Evolutionary conservation across 2,329 filamentous ascomycete species (phyloP).

Genomic region (Microcyclosporella mali): DNA sequence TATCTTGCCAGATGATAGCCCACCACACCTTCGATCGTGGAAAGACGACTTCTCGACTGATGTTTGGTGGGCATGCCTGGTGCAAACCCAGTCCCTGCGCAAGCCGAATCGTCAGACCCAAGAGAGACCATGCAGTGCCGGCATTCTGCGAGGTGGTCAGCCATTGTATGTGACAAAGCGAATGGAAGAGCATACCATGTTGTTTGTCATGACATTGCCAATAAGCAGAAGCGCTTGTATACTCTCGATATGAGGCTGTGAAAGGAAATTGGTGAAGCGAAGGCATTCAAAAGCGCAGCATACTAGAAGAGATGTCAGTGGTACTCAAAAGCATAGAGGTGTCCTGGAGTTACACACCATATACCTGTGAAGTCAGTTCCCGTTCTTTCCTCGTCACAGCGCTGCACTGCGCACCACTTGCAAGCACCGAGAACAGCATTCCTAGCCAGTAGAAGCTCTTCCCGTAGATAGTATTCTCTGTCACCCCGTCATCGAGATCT

Average conservation of each 20-base stretch:
- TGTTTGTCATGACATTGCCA: constrained; percentile 45
- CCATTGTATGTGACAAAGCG: too few relatives aligned
- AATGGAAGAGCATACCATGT: constrained; percentile 23
- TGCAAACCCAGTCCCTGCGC: constrained; percentile 57
- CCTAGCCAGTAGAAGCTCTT: constrained; percentile 54
- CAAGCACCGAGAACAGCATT: constrained; percentile 56
- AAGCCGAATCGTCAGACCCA: constrained; percentile 55
- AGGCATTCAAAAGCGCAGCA: constrained; percentile 61
- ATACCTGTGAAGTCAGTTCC: constrained; percentile 59
- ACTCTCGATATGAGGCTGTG: constrained; percentile 54
- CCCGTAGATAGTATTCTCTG: constrained; percentile 52
- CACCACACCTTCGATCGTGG: constrained; percentile 42
- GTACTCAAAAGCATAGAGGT: neutral
- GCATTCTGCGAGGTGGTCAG: constrained; percentile 46
- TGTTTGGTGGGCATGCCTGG: constrained; percentile 50
- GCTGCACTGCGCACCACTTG: constrained; percentile 57
- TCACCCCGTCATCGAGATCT: constrained; percentile 39
- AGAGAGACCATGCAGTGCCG: constrained; percentile 56
- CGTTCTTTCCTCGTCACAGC: constrained; percentile 53
- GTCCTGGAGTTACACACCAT: constrained; percentile 39
- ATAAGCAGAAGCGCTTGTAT: constrained; percentile 58
- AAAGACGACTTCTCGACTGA: constrained; percentile 42
- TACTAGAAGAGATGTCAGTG: constrained; percentile 39
- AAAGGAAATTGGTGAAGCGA: constrained; percentile 58
- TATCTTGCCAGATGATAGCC: constrained; percentile 61